Base-by-base conservation (phyloP, 257 asterid genomes). In the Verbena officinalis region DNA sequence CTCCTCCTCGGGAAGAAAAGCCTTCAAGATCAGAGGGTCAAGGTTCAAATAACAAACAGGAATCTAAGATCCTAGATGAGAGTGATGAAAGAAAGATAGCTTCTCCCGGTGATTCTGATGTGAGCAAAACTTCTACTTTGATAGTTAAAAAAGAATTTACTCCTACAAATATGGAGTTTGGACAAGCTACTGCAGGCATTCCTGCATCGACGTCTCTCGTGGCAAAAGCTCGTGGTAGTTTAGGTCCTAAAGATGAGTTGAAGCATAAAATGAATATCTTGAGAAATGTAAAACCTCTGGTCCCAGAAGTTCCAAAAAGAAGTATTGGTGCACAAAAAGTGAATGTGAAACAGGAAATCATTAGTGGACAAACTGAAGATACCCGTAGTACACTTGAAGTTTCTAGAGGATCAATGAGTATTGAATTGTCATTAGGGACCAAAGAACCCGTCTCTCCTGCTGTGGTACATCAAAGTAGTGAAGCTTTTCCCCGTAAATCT, bases 1-100 rank as follows among this genome's bases (percentile, higher is more conserved):
- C 95, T 45, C 84, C 93, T 73, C 60, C 88, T 22, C 68, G 46
- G 5, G 81, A 75, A 67, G 90, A 80, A 51, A 73, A 73, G 9
- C 31, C 75, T 15, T 55, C 72, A 3, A 8, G 11, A 12, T 52
- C 55, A 1, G 73, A 46, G 67, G 84, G 46, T 40, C 51, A 21
- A 39, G 77, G 73, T 69, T 64, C 58, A 4, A 75, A 75, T 69
- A 72, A 63, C 3, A 68, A 60, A 48, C 73, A 73, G 44, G 87
- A 79, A 9, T 63, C 59, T n/a, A 46, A 45, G 5, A 62, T 50
- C 57, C 68, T 55, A 48, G 80, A 34, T 55, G 78, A 58, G 10
- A 43, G 44, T 71, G 76, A 55, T 61, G 64, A 73, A 43, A 53
- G 14, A 44, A 43, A 20, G 16, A 45, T 22, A 4, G 39, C 42